phyloP scores from a whole-genome alignment of 2,329 filamentous ascomycete species.

The Colletotrichum godetiae region DNA sequence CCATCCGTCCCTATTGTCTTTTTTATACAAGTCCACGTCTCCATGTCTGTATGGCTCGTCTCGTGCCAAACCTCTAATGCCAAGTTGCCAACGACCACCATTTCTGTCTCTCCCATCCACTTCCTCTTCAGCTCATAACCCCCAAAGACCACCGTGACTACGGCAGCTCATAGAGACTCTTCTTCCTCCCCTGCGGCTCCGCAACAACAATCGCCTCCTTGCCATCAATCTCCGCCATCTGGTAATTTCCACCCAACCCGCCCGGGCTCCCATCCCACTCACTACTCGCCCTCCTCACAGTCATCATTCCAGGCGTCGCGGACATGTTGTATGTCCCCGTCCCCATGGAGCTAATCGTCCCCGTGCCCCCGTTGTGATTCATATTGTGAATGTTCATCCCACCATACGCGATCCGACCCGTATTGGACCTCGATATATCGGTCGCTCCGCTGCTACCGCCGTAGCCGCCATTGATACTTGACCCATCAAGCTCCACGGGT shows the following conservation, averaged over 20 bases:
- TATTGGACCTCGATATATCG: constrained; percentile 7
- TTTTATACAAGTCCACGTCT: neutral
- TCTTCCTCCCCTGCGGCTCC: constrained; percentile 16
- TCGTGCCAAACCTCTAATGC: neutral
- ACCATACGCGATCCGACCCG: constrained; percentile 13
- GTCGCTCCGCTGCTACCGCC: neutral
- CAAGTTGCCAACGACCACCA: no score
- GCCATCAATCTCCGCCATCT: constrained; percentile 32
- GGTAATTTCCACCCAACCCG: constrained; percentile 11
- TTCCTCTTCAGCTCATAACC: neutral
- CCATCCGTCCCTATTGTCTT: neutral
- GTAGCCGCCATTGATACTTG: neutral
- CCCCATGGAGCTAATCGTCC: constrained; percentile 30
- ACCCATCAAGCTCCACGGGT: constrained; percentile 12
- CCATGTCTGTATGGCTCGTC: neutral
- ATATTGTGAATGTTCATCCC: constrained; percentile 20
- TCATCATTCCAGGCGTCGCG: neutral
- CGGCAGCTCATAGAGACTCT: constrained; percentile 32
- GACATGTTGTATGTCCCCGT: constrained; percentile 17
- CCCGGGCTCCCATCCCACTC: constrained; percentile 27
- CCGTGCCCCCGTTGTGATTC: constrained; percentile 9
- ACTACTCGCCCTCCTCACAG: constrained; percentile 10
- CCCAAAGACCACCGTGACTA: neutral
- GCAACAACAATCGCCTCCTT: constrained; percentile 21
- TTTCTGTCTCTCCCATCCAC: neutral